Evolutionary conservation across 306 rosid genomes (phyloP), one percentile per base, ranked within the genome.

Genomic region (Geum urbanum): DNA sequence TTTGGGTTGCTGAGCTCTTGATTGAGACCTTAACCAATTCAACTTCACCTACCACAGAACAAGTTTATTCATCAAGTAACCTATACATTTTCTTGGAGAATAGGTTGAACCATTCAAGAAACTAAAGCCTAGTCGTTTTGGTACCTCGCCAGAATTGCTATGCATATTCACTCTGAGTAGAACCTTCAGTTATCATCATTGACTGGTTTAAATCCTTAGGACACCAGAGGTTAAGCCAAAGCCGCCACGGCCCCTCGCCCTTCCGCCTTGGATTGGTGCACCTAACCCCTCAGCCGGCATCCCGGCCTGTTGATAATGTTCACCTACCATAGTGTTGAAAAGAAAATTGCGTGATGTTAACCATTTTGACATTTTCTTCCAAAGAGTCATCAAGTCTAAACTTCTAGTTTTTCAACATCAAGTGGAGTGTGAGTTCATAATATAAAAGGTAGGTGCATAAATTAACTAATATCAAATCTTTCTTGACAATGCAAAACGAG

Each of bases 11-110:
- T 32, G 37, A 32, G 37, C 7, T 35, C 45, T 59, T 59, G 46
- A 59, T 59, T 3, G 46, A 59, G 65, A 59, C 65, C 65, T 59
- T 59, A 59, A 3, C 45, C 45, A 59, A 59, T 6, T 32, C 64
- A 14, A 43, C 20, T 24, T 59, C 20, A 59, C 65, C 65, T 59
- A 59, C 46, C 12, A 58, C 63, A 35, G 37, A 52, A 58, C 4
- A 27, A 57, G 20, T 6, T 32, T 2, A 5, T 59, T 35, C 41
- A 27, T 57, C 18, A 57, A 57, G 63, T 8, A 57, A 1, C 24
- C 3, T 51, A 7, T 18, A 52, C 57, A 18, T 18, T 24, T 7
- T 0, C 19, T 18, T 18, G 57, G 8, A 52, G 57, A 16, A 52
- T 32, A 35, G 44, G 20, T 7, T 35, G 64, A 15, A 35, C 63